phyloP scores from a whole-genome alignment of 139 green algal genomes.

The Tetratostichococcus sp. region DNA sequence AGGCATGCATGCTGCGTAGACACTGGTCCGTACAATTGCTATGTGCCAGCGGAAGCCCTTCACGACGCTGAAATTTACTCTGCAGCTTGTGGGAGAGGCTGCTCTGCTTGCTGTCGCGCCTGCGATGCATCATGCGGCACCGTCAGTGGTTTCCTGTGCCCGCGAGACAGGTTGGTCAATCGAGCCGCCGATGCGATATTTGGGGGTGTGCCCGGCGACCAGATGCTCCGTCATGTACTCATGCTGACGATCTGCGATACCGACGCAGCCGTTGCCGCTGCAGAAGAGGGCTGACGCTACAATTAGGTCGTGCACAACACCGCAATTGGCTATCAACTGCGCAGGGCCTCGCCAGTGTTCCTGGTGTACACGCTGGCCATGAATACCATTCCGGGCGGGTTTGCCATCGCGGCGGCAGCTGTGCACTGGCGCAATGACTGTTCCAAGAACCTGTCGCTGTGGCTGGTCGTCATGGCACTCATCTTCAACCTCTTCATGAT shows the following conservation, averaged over 20 bases:
- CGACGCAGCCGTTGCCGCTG: too few relatives aligned
- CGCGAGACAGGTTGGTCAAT: background rate
- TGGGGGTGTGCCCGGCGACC: too few relatives aligned
- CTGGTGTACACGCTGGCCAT: background rate
- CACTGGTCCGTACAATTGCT: too few relatives aligned
- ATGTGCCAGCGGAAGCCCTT: too few relatives aligned
- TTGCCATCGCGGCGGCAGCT: background rate
- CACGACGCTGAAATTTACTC: too few relatives aligned
- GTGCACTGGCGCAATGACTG: background rate
- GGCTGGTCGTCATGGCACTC: background rate
- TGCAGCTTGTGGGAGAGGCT: background rate
- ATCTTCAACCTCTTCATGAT: conserved; percentile 1
- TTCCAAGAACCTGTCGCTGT: background rate
- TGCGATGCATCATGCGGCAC: background rate
- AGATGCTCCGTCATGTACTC: too few relatives aligned
- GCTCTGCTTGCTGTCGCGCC: background rate
- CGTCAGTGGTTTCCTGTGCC: background rate
- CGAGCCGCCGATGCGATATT: too few relatives aligned
- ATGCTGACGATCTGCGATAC: too few relatives aligned
- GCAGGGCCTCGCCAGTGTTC: background rate
- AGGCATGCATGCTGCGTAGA: background rate
- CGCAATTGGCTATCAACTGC: too few relatives aligned
- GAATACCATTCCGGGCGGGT: background rate
- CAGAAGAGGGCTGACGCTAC: too few relatives aligned
- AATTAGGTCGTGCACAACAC: too few relatives aligned